Conservation (phyloP, 1,284 basidiomycete genomes). For the Ceratobasidium sp. region DNA sequence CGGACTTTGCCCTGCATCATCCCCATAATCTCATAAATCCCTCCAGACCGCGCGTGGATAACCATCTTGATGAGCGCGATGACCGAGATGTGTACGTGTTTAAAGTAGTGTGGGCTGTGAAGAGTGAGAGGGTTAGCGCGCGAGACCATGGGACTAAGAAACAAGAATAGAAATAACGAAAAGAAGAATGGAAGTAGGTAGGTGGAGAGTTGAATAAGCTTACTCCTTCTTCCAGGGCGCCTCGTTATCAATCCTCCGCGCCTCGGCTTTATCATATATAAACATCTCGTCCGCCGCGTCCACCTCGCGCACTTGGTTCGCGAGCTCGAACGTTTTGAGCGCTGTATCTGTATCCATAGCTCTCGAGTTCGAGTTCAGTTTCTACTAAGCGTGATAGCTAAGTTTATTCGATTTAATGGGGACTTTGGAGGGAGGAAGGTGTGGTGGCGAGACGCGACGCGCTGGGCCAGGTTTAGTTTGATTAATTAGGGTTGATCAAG, state of each 20-base stretch:
- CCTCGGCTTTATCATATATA: constrained; percentile 79
- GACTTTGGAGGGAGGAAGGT: neutral
- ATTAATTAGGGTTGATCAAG: constrained; percentile 42
- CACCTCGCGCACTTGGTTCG: constrained; percentile 81
- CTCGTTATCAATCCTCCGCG: constrained; percentile 77
- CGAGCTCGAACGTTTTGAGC: constrained; percentile 84
- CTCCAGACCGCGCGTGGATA: constrained; percentile 97
- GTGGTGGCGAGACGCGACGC: constrained; percentile 41
- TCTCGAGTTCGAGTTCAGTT: too few species aligned
- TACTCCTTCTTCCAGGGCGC: constrained; percentile 92
- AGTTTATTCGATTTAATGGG: neutral
- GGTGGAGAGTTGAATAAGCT: constrained; percentile 47
- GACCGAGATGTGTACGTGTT: constrained; percentile 93
- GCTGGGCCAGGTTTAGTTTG: constrained; percentile 7
- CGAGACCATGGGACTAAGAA: neutral
- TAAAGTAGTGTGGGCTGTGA: constrained; percentile 89
- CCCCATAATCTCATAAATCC: constrained; percentile 99
- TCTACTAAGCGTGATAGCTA: too few species aligned
- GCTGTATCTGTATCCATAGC: constrained; percentile 63
- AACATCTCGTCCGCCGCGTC: constrained; percentile 85
- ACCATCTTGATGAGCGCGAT: constrained; percentile 99
- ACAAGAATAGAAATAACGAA: constrained; percentile 45
- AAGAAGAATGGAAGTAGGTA: neutral
- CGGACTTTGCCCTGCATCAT: constrained; percentile 98
- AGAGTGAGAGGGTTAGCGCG: constrained; percentile 29